Evolutionary conservation across 805 yeast species (phyloP), one percentile per base, ranked within the genome.

Genomic region (Saccharomycopsis fodiens): DNA sequence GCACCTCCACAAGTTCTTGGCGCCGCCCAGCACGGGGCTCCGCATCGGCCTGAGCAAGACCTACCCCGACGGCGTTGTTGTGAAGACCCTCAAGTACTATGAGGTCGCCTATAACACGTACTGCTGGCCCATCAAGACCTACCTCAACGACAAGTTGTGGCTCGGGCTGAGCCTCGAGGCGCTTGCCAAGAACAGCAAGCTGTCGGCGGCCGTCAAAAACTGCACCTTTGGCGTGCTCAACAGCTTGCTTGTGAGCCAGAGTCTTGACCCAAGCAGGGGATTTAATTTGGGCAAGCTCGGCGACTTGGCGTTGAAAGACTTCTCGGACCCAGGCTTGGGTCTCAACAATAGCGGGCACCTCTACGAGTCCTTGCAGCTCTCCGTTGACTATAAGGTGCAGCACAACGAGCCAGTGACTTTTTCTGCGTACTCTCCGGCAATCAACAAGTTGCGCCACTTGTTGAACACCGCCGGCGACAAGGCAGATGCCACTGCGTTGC

Each of bases 101-200:
- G 36, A 15, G 17, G 15, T 32, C 19, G 5, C 17, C 15, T 32
- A 32, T 19, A 17, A 32, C 17, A 32, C 36, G 10, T 32, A 15
- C 36, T 32, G 36, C 15, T 32, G 36, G 36, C 36, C 36, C 8
- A 32, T 32, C 20, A 32, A 32, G 20, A 32, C 17, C 15, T 32
- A 32, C 15, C 15, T 32, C 19, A 32, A 32, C 20, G 36, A 32
- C 17, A 32, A 15, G 17, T 32, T 32, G 36, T 10, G 15, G 20
- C 12, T 32, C 7, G 17, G 36, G 8, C 36, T 5, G 17, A 15
- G 10, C 8, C 17, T 32, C 36, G 20, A 32, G 20, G 20, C 10
- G 8, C 20, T 32, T 15, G 17, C 15, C 20, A 32, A 32, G 17
- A 32, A 10, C 20, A 32, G 36, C 36, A 15, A 15, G 20, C 6